phyloP scores from a whole-genome alignment of 2,329 filamentous ascomycete genomes.

The Tolypocladium ovalisporum region DNA sequence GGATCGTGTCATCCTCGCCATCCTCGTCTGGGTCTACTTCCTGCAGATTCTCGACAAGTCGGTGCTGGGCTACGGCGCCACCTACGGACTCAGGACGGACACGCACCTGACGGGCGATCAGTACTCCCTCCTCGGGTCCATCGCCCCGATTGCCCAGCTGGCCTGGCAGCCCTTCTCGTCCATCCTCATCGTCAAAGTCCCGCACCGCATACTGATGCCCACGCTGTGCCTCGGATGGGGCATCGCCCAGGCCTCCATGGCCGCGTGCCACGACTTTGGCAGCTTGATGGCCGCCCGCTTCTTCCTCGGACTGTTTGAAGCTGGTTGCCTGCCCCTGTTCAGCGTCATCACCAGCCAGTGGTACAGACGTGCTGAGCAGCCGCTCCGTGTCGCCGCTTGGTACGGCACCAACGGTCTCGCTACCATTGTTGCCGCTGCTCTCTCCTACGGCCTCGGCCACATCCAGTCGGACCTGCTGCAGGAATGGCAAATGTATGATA shows the following conservation, averaged over 20 bases:
- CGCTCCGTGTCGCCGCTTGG: slow-evolving; percentile 53
- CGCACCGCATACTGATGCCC: slow-evolving; percentile 48
- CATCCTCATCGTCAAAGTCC: slow-evolving; percentile 48
- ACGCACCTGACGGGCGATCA: slow-evolving; percentile 38
- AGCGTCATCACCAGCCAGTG: slow-evolving; percentile 36
- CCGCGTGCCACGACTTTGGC: slow-evolving; percentile 34
- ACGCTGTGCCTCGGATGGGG: slow-evolving; percentile 33
- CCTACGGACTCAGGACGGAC: slow-evolving; percentile 41
- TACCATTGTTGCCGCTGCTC: slow-evolving; percentile 42
- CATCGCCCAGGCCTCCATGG: slow-evolving; percentile 30
- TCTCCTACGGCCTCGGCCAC: slow-evolving; percentile 47
- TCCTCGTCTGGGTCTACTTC: slow-evolving; percentile 49
- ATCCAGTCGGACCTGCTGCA: slow-evolving; percentile 22
- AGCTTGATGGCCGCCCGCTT: slow-evolving; percentile 37
- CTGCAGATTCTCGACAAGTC: slow-evolving; percentile 49
- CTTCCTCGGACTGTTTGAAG: slow-evolving; percentile 37
- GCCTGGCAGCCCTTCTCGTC: slow-evolving; percentile 51
- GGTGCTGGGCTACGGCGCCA: slow-evolving; percentile 45
- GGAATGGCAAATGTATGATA: slow-evolving; percentile 12
- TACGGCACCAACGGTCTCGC: slow-evolving; percentile 51
- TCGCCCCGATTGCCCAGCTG: slow-evolving; percentile 48
- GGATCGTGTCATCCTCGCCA: slow-evolving; percentile 44
- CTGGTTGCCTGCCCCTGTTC: slow-evolving; percentile 38
- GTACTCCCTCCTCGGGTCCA: slow-evolving; percentile 47
- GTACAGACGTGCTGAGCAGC: slow-evolving; percentile 44